These are phyloP conservation scores for Candida endomychidarum DNA, from an alignment of 805 yeast species.

Conservation along the genomic window DNA sequence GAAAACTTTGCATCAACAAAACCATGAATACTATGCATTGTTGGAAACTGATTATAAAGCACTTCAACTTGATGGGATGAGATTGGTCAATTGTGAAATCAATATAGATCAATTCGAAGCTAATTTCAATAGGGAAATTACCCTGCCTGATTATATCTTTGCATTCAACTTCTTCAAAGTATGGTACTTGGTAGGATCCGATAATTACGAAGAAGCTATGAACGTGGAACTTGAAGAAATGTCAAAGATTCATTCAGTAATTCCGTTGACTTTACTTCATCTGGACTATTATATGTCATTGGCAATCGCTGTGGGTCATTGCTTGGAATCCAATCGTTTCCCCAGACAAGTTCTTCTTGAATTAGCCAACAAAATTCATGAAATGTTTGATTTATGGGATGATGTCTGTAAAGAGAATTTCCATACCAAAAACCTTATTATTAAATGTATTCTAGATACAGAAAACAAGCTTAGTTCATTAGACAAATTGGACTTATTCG, in stretches of 20 bases:
- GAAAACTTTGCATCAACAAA: slow-evolving; percentile 2
- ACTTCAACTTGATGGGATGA: slow-evolving; percentile 8
- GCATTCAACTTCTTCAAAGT: slow-evolving; percentile 11
- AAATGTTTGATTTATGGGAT: slow-evolving; percentile 34
- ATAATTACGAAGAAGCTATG: slow-evolving; percentile 20
- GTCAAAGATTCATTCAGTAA: slow-evolving; percentile 21
- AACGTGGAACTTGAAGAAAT: slow-evolving; percentile 15
- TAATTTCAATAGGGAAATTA: background rate
- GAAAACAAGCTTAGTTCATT: slow-evolving; percentile 22
- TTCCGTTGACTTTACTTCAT: slow-evolving; percentile 24
- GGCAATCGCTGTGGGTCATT: slow-evolving; percentile 15
- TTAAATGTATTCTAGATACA: slow-evolving; percentile 30
- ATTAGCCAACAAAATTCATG: slow-evolving; percentile 21
- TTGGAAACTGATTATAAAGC: slow-evolving; percentile 2
- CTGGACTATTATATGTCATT: slow-evolving; percentile 19
- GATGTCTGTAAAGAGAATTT: slow-evolving; percentile 37
- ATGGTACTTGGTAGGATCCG: slow-evolving; percentile 15
- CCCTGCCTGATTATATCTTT: slow-evolving; percentile 14
- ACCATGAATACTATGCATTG: slow-evolving; percentile 9
- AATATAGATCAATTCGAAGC: slow-evolving; percentile 12
- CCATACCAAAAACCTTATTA: slow-evolving; percentile 32
- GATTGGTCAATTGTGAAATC: slow-evolving; percentile 13
- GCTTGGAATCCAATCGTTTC: slow-evolving; percentile 3
- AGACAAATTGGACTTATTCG: slow-evolving; percentile 44
- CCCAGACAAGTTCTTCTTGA: slow-evolving; percentile 18